Conservation (phyloP, 306 rosid species). For the Castanopsis chinensis region DNA sequence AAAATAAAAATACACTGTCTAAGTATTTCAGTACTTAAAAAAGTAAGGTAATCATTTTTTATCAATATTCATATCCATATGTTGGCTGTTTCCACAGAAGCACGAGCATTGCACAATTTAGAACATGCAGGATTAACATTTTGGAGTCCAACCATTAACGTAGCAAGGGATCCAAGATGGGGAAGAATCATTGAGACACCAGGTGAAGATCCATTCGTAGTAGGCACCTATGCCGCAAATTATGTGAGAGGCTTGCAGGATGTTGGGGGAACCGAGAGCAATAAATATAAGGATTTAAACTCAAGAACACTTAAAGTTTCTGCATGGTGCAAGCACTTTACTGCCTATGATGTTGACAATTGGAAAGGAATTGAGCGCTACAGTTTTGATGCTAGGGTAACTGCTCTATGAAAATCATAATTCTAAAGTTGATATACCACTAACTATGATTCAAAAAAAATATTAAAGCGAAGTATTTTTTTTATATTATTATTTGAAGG, state of each 20-base stretch:
- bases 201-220: conserved; percentile 20
- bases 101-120: too few species aligned
- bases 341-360: conserved; percentile 13
- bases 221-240: conserved; percentile 2
- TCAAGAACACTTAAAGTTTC: conserved; percentile 22
- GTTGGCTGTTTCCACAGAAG: too few species aligned
- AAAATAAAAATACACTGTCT: too few species aligned
- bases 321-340: conserved; percentile 19
- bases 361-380: conserved; percentile 15
- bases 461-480: too few species aligned
- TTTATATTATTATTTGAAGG: too few species aligned
- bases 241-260: conserved; percentile 27
- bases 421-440: too few species aligned
- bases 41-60: accelerated
- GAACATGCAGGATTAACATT: too few species aligned
- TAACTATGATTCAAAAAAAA: too few species aligned
- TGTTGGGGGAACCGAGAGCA: conserved; percentile 11
- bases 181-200: conserved; percentile 22
- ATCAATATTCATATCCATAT: too few species aligned
- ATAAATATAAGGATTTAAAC: neutral
- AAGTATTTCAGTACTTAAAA: too few species aligned
- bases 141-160: conserved; percentile 16
- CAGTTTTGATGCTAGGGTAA: conserved; percentile 22
- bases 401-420: too few species aligned
- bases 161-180: conserved; percentile 27